These are phyloP conservation scores for Wickerhamomyces rabaulensis DNA, from an alignment of 805 yeast genomes.

Conservation along the genomic window DNA sequence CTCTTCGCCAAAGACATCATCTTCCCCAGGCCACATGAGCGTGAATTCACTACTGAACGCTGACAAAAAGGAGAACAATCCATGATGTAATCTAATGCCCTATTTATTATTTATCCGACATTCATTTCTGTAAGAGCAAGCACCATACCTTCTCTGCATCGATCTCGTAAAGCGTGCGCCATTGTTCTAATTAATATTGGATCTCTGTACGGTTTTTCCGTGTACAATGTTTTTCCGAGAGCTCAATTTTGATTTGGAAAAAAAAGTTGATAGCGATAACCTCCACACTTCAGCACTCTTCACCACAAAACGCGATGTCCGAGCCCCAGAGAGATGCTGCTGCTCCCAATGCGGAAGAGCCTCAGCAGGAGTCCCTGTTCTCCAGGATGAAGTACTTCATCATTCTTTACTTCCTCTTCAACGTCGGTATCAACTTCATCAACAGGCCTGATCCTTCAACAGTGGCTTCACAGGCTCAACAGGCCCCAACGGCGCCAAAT, in stretches of 20 bases:
- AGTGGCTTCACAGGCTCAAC: background rate
- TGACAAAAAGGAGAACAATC: background rate
- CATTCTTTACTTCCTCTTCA: conserved; percentile 10
- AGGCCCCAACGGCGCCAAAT: background rate
- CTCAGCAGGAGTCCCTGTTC: conserved; percentile 1
- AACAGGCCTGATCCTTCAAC: background rate
- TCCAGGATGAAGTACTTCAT: conserved; percentile 7
- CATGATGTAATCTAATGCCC: background rate
- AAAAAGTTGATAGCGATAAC: too few relatives aligned
- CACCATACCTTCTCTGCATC: too few relatives aligned
- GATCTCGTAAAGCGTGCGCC: too few relatives aligned
- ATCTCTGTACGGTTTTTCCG: too few relatives aligned
- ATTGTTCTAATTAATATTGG: too few relatives aligned
- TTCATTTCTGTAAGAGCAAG: background rate
- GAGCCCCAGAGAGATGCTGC: background rate
- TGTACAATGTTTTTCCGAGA: too few relatives aligned
- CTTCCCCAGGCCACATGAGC: conserved; percentile 8
- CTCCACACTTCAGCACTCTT: background rate
- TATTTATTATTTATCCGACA: background rate
- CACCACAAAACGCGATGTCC: background rate
- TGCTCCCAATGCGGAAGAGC: background rate
- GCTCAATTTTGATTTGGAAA: too few relatives aligned
- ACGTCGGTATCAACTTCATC: conserved; percentile 4
- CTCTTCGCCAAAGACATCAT: background rate
- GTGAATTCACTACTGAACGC: conserved; percentile 17